Evolutionary conservation across 2,329 filamentous ascomycete genomes (phyloP).

Genomic region (Neodidymelliopsis sp.): DNA sequence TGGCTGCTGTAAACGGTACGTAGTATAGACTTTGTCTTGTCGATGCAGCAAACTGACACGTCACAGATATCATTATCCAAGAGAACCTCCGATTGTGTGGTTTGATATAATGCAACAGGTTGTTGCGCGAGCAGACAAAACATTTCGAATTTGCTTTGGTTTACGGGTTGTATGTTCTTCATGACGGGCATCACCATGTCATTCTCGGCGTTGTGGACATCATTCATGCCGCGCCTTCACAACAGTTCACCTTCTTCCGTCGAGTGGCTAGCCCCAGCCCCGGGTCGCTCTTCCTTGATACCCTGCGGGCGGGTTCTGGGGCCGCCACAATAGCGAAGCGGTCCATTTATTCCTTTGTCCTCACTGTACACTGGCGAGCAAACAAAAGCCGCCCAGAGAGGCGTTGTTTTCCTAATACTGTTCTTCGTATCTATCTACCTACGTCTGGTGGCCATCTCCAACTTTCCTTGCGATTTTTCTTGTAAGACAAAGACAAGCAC

Average conservation of each 20-base stretch:
- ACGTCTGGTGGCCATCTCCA: conserved; percentile 19
- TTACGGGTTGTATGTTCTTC: conserved; percentile 48
- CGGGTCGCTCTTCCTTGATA: conserved; percentile 46
- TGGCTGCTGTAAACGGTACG: conserved; percentile 98
- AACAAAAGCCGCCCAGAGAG: conserved; percentile 18
- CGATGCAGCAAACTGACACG: conserved; percentile 51
- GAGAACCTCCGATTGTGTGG: conserved; percentile 97
- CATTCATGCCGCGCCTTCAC: conserved; percentile 30
- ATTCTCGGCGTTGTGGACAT: conserved; percentile 50
- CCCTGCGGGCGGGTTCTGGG: conserved; percentile 40
- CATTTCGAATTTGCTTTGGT: conserved; percentile 41
- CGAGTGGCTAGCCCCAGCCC: conserved; percentile 42
- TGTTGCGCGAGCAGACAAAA: conserved; percentile 34
- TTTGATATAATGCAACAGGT: conserved; percentile 74
- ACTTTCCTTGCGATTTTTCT: conserved; percentile 18
- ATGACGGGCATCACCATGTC: conserved; percentile 42
- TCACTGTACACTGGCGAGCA: conserved; percentile 22
- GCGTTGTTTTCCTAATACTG: conserved; percentile 31
- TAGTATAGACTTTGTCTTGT: background rate
- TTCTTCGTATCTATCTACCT: conserved; percentile 22
- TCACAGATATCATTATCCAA: conserved; percentile 96
- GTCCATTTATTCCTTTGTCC: conserved; percentile 25
- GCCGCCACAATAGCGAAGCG: conserved; percentile 31
- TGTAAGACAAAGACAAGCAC: conserved; percentile 25
- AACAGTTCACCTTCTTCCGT: conserved; percentile 33